A percentile compares a stretch with the other conserved stretches of the same genome.
phyloP scores from a whole-genome alignment of 306 rosid species.

The Acacia crassicarpa region DNA sequence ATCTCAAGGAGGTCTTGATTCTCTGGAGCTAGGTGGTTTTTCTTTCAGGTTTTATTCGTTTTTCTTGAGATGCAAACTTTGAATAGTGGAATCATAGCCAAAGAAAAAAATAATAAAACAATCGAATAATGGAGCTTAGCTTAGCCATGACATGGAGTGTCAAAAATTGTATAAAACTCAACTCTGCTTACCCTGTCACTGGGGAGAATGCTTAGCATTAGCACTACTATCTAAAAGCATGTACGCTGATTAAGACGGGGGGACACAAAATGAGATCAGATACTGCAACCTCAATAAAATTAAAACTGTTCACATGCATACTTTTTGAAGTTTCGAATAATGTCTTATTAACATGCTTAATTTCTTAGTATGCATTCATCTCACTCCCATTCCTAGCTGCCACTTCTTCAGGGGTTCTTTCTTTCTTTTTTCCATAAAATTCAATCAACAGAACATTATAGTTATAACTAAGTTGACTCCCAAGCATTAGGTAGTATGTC shows the following conservation, averaged over 20 bases:
- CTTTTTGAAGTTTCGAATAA: background rate
- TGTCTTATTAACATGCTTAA: background rate
- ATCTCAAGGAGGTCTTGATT: background rate
- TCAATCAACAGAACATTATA: background rate
- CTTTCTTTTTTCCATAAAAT: background rate
- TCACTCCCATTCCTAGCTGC: background rate
- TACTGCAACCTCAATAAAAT: background rate
- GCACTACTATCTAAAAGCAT: background rate
- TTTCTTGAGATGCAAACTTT: background rate
- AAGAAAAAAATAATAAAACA: background rate
- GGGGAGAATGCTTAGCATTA: background rate
- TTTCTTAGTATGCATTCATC: background rate
- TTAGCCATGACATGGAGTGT: background rate
- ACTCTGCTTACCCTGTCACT: background rate
- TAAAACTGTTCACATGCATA: background rate
- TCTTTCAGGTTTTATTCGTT: background rate
- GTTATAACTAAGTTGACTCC: background rate
- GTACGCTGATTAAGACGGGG: background rate
- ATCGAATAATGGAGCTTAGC: background rate
- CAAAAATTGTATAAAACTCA: background rate
- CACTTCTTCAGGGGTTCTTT: background rate
- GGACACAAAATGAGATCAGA: background rate
- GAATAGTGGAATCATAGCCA: background rate
- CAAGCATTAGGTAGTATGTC: background rate
- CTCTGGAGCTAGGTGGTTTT: background rate